phyloP scores from a whole-genome alignment of 2,329 filamentous ascomycete species.

The Chrysoporthe deuterocubensis region DNA sequence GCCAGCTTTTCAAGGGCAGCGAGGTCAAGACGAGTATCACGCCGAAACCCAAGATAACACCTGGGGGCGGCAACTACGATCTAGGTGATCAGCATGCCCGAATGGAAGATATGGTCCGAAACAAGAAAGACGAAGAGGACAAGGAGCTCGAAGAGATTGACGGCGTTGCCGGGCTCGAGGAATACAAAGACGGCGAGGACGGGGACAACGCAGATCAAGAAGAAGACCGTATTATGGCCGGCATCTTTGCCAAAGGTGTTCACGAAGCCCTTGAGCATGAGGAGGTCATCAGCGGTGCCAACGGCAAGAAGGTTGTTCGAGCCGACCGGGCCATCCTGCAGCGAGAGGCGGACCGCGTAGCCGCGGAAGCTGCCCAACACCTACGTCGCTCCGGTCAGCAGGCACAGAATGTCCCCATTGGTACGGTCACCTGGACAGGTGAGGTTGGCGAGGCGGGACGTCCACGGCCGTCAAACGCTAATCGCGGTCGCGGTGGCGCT shows the following conservation, averaged over 20 bases:
- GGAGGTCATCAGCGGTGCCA: conserved; percentile 76
- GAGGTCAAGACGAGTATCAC: conserved; percentile 58
- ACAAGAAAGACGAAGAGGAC: conserved; percentile 34
- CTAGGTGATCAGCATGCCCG: conserved; percentile 25
- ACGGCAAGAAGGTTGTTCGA: conserved; percentile 70
- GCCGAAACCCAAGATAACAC: conserved; percentile 30
- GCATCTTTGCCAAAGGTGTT: conserved; percentile 84
- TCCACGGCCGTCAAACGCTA: conserved; percentile 57
- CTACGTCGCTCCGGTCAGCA: conserved; percentile 74
- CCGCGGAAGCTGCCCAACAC: conserved; percentile 75
- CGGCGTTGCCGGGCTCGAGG: conserved; percentile 68
- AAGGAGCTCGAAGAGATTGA: conserved; percentile 41
- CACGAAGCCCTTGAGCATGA: conserved; percentile 95
- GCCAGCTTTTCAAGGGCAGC: conserved; percentile 84
- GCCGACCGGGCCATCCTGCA: conserved; percentile 80
- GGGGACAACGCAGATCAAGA: conserved; percentile 49
- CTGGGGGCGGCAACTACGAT: conserved; percentile 26
- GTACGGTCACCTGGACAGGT: conserved; percentile 93
- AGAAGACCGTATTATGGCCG: conserved; percentile 82
- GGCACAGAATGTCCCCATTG: conserved; percentile 74
- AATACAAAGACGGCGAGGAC: conserved; percentile 57
- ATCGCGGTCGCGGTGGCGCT: conserved; percentile 54
- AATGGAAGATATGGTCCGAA: conserved; percentile 16
- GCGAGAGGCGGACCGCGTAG: conserved; percentile 79
- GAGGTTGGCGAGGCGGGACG: conserved; percentile 77